phyloP scores from a whole-genome alignment of 2,329 filamentous ascomycete genomes.

The Bipolaris victoriae region DNA sequence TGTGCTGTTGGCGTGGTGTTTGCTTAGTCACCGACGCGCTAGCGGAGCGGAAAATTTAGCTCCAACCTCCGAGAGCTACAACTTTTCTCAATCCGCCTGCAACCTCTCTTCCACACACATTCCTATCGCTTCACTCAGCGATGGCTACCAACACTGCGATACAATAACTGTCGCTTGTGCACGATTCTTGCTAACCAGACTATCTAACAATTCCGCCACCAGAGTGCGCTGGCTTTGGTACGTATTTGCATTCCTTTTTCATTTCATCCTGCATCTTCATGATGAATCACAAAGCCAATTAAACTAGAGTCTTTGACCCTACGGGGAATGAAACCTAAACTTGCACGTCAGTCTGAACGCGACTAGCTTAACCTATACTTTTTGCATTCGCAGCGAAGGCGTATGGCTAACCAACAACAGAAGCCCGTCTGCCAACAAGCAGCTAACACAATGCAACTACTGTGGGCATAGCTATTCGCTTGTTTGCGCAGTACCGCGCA shows the following conservation, averaged over 20 bases:
- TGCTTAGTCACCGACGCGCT: constrained; percentile 21
- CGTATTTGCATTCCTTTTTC: constrained; percentile 12
- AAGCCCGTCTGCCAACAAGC: not conserved
- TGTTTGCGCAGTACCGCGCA: not conserved
- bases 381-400: not conserved
- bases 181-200: not conserved
- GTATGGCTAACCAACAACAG: constrained; percentile 25
- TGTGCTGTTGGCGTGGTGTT: not conserved
- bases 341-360: constrained; percentile 54
- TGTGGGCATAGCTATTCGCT: not conserved
- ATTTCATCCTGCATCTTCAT: constrained; percentile 28
- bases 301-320: constrained; percentile 57
- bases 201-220: not conserved
- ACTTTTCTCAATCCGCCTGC: constrained; percentile 19
- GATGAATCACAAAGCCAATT: constrained; percentile 52
- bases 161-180: not conserved
- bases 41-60: constrained; percentile 28
- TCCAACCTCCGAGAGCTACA: constrained; percentile 23
- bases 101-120: constrained; percentile 17
- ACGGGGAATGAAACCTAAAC: constrained; percentile 51
- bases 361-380: constrained; percentile 15
- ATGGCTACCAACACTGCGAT: constrained; percentile 8
- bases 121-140: constrained; percentile 7
- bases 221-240: constrained; percentile 19
- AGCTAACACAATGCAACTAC: not conserved